Evolutionary conservation across 2,329 filamentous ascomycete species (phyloP).

Genomic region (Ceratocystis huliohia): DNA sequence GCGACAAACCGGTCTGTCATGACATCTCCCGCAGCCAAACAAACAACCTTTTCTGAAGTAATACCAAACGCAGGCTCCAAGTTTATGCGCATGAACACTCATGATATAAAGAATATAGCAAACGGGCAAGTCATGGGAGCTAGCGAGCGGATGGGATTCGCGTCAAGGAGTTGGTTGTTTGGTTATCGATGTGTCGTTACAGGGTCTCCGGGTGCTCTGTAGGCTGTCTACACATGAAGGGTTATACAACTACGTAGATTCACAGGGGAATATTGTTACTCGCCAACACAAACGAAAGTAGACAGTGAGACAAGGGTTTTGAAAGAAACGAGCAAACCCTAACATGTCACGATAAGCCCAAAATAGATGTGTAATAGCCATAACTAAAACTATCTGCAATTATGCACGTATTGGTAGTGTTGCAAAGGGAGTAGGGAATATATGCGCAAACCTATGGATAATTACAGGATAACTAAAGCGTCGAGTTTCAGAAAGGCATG

Average conservation of each 20-base stretch:
- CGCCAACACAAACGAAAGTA: background rate
- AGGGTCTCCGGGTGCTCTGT: background rate
- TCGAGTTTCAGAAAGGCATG: background rate
- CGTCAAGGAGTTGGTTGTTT: background rate
- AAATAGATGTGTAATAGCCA: background rate
- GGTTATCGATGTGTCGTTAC: background rate
- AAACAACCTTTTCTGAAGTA: background rate
- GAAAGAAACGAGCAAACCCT: background rate
- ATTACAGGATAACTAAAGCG: background rate
- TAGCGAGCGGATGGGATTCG: background rate
- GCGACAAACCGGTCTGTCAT: background rate
- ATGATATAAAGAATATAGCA: background rate
- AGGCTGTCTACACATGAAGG: background rate
- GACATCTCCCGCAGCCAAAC: background rate
- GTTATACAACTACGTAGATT: background rate
- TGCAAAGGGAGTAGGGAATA: background rate
- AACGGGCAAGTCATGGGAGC: background rate
- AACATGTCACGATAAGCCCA: background rate
- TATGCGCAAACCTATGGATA: background rate
- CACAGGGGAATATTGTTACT: background rate
- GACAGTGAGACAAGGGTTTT: background rate
- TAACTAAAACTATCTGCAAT: background rate
- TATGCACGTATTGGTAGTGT: too few species aligned
- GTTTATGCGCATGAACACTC: background rate
- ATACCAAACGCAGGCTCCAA: background rate